These are phyloP conservation scores for Populus trichocarpa DNA, from an alignment of 441 rosid species.

Conservation along the genomic window DNA sequence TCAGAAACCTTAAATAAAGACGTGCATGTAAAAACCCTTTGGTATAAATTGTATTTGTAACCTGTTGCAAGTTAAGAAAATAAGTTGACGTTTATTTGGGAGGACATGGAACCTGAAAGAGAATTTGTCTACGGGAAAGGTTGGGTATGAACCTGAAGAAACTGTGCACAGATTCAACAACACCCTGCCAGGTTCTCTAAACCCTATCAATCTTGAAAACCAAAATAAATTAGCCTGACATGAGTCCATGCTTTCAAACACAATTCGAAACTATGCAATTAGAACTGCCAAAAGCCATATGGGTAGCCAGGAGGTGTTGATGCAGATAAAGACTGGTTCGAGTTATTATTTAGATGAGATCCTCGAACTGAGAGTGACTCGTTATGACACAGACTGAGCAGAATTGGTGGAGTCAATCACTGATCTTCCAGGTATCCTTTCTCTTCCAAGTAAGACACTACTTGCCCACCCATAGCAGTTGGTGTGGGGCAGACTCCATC, in stretches of 20 bases:
- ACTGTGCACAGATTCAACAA: not conserved
- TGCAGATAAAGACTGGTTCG: not conserved
- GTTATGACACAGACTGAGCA: not conserved
- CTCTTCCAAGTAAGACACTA: conserved; percentile 58
- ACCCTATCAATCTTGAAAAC: not conserved
- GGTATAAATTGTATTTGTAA: not conserved
- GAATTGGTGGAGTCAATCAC: conserved; percentile 8
- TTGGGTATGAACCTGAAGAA: not conserved
- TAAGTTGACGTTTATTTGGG: not conserved
- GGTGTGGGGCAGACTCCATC: conserved; percentile 66
- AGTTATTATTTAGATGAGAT: not conserved
- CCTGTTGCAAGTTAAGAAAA: no score
- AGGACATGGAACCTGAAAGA: not conserved
- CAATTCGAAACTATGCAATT: not conserved
- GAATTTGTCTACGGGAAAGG: not conserved
- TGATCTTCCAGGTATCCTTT: conserved; percentile 59
- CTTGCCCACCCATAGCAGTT: conserved; percentile 65
- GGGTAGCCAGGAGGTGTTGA: not conserved
- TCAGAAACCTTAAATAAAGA: not conserved
- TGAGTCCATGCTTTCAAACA: not conserved
- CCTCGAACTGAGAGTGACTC: not conserved
- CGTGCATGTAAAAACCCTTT: not conserved
- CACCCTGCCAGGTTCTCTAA: not conserved
- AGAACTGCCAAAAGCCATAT: not conserved
- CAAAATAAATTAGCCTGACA: not conserved